phyloP scores from a whole-genome alignment of 345 rosid species.

The Hirschfeldia incana region DNA sequence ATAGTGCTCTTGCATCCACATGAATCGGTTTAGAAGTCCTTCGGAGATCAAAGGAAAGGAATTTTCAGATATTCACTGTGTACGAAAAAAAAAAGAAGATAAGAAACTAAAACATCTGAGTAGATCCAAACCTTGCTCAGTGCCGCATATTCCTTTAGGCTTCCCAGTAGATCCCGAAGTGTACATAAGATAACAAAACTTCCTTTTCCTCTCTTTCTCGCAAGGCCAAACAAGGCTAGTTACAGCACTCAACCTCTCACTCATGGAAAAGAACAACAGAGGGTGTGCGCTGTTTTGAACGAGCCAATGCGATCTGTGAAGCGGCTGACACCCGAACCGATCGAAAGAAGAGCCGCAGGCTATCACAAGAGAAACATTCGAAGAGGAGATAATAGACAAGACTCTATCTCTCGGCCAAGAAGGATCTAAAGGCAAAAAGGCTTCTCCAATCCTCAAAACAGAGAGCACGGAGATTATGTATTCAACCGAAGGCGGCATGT shows the following conservation, averaged over 20 bases:
- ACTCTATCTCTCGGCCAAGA: slow-evolving; percentile 84
- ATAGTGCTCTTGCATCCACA: slow-evolving; percentile 86
- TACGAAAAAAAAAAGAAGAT: not conserved
- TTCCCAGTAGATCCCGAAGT: slow-evolving; percentile 93
- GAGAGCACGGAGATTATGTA: slow-evolving; percentile 78
- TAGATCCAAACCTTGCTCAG: slow-evolving; percentile 64
- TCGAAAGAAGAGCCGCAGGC: slow-evolving; percentile 50
- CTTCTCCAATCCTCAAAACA: slow-evolving; percentile 78
- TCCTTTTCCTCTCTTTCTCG: slow-evolving; percentile 44
- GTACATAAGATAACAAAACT: slow-evolving; percentile 80
- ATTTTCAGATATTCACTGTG: slow-evolving; percentile 13
- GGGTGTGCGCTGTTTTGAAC: slow-evolving; percentile 45
- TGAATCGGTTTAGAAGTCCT: slow-evolving; percentile 91
- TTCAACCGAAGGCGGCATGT: slow-evolving; percentile 78
- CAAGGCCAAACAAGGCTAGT: slow-evolving; percentile 59
- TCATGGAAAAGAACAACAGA: slow-evolving; percentile 53
- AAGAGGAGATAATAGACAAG: slow-evolving; percentile 52
- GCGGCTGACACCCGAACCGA: slow-evolving; percentile 40
- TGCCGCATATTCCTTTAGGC: slow-evolving; percentile 93
- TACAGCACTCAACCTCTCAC: slow-evolving; percentile 36
- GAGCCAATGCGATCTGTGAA: slow-evolving; percentile 53
- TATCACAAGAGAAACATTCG: slow-evolving; percentile 55
- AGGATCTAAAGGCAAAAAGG: slow-evolving; percentile 85
- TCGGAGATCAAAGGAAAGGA: slow-evolving; percentile 20
- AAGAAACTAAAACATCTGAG: not conserved